Conservation (phyloP, 2,329 filamentous ascomycete genomes). For the Penicillium sp. region DNA sequence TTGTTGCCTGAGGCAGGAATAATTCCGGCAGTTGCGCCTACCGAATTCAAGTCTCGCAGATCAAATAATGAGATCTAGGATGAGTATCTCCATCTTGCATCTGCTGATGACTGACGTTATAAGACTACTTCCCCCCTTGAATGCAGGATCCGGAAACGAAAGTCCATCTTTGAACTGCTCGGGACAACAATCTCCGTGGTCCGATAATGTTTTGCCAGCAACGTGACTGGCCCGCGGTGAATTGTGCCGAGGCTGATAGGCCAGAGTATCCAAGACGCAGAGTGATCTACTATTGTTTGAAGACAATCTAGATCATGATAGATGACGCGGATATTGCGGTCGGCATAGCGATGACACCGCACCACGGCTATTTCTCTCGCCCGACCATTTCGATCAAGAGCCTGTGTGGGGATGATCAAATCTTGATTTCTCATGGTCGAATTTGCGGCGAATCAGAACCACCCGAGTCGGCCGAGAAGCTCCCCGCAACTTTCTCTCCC, state of each 20-base stretch:
- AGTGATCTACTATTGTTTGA: not conserved
- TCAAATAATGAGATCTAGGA: too few species aligned
- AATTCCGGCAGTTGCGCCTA: too few species aligned
- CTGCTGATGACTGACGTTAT: not conserved
- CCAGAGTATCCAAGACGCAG: not conserved
- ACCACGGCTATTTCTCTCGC: not conserved
- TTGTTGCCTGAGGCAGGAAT: too few species aligned
- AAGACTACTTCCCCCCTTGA: not conserved
- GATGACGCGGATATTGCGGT: not conserved
- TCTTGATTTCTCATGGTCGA: not conserved
- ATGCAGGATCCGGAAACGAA: not conserved
- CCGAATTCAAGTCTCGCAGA: too few species aligned
- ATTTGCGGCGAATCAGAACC: constrained; percentile 3
- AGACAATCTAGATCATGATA: not conserved
- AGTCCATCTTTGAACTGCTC: not conserved
- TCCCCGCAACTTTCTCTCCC: constrained; percentile 32
- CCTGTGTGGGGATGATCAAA: not conserved
- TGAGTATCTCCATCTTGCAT: too few species aligned
- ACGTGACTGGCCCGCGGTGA: not conserved
- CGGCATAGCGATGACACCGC: not conserved
- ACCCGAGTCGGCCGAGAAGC: constrained; percentile 34
- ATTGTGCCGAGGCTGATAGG: constrained; percentile 1
- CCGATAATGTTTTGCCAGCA: not conserved
- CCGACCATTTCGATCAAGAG: not conserved
- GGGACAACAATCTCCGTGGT: not conserved